Conservation (phyloP, 306 rosid species). For the Betula pendula region DNA sequence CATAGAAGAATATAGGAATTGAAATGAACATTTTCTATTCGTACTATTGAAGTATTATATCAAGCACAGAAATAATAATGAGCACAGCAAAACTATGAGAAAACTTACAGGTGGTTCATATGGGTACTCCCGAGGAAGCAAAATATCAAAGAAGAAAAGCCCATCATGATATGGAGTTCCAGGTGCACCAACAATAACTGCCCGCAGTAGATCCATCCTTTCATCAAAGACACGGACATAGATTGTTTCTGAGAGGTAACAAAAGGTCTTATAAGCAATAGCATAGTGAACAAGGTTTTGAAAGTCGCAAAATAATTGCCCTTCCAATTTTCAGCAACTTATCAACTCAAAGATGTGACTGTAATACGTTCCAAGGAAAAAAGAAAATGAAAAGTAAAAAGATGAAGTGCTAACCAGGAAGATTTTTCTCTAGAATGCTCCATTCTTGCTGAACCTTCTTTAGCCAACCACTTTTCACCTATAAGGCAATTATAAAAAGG, state of each 20-base stretch:
- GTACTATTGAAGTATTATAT: neutral
- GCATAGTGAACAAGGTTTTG: neutral
- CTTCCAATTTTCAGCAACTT: conserved; percentile 8
- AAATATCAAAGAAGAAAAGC: conserved; percentile 82
- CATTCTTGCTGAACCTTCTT: conserved; percentile 94
- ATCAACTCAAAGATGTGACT: neutral
- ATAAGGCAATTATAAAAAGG: conserved; percentile 18
- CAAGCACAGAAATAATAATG: conserved; percentile 8
- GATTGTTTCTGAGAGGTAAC: conserved; percentile 62
- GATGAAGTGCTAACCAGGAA: conserved; percentile 67
- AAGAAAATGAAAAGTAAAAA: conserved; percentile 15
- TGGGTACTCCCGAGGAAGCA: conserved; percentile 85
- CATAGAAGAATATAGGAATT: neutral
- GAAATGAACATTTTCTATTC: neutral
- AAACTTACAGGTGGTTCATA: conserved; percentile 84
- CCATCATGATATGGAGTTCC: conserved; percentile 99
- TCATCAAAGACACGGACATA: conserved; percentile 82
- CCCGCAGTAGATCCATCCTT: conserved; percentile 88
- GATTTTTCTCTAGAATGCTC: conserved; percentile 78
- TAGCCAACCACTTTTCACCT: conserved; percentile 76
- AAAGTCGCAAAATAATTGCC: conserved; percentile 12
- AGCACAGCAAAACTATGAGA: conserved; percentile 17
- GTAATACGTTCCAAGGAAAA: conserved; percentile 3
- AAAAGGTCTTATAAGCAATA: conserved; percentile 6
- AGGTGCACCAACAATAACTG: conserved; percentile 85